Base-by-base conservation (phyloP, 2,329 filamentous ascomycete species). In the Microdochium nivale region DNA sequence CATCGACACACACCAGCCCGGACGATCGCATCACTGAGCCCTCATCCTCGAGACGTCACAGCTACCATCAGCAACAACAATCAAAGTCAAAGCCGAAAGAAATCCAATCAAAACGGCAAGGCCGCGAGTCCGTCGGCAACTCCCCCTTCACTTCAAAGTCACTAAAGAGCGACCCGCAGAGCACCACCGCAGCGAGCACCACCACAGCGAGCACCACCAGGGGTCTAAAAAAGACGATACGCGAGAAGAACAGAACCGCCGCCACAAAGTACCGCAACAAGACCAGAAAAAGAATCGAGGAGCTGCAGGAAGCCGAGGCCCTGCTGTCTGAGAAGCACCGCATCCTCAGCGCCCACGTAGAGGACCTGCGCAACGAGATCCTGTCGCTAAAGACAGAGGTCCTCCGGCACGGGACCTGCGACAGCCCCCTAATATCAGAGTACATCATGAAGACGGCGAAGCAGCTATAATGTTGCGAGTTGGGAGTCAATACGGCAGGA, bases 211-310 rank as follows among this genome's bases (percentile, higher is more conserved):
- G 27, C 27, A 11, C 5, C 27, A 30, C 27, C 27, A 30, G 27
- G 27, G 27, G 27, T 11, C 27, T 5, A 16, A 37, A 19, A 19
- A 37, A 16, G 33, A 16, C 14, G 33, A 14, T 37, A 5, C 60
- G 61, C 14, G 61, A 62, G 27, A 57, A 55, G 19, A 63, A 62
- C 30, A 59, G 61, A 2, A 56, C 59, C 16, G 60, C 61, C 2
- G 60, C 61, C 23, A 56, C 59, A 24, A 63, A 61, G 49, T 63
- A 60, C 40, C 60, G 62, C 7, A 57, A 60, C 32, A 63, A 61
- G 46, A 58, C 62, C 5, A 61, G 60, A 48, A 52, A 53, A 3
- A 60, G 55, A 35, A 51, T 54, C 24, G 37, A 48, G 1, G 54
- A 55, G 1, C 53, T 64, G 10, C 58, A 61, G 43, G 50, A 43